Percentiles rank a stretch among this genome's conserved stretches.
Evolutionary conservation across 345 rosid genomes (phyloP).

Genomic region (Lumnitzera racemosa): DNA sequence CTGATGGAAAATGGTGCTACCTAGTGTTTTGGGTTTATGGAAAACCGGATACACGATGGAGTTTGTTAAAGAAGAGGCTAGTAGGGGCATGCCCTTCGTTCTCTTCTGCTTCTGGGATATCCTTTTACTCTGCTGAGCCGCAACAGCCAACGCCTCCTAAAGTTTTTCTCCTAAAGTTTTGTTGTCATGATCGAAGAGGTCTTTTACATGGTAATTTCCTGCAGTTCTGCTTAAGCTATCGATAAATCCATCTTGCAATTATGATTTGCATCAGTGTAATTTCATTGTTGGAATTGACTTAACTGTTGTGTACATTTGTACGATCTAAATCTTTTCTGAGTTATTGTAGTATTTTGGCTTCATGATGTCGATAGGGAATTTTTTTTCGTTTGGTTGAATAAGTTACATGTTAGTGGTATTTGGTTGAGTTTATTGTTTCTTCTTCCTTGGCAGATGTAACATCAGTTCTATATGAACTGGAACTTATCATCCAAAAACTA

Average conservation of each 20-base stretch:
- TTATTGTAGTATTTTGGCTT: no score
- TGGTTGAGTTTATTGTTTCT: constrained; percentile 7
- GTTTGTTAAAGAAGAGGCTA: constrained; percentile 74
- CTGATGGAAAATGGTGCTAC: constrained; percentile 98
- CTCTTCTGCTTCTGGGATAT: constrained; percentile 66
- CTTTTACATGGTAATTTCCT: constrained; percentile 61
- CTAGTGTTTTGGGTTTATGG: constrained; percentile 86
- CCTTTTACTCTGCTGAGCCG: constrained; percentile 43
- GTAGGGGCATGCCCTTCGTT: constrained; percentile 70
- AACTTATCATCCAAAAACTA: constrained; percentile 83
- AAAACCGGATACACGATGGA: constrained; percentile 66
- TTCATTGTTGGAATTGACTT: neutral
- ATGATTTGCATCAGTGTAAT: neutral
- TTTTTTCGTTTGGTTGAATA: no score
- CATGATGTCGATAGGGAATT: no score
- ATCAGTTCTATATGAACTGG: constrained; percentile 64
- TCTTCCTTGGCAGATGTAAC: constrained; percentile 62
- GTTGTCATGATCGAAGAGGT: constrained; percentile 69
- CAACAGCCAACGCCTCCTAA: constrained; percentile 59
- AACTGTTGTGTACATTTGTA: no score
- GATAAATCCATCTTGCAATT: neutral
- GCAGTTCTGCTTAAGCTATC: neutral
- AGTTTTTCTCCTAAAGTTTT: constrained; percentile 71
- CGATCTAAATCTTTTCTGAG: no score
- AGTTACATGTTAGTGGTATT: neutral